A percentile compares a stretch with the other conserved stretches of the same genome.
Conservation (phyloP, 2,329 filamentous ascomycete species). For the Fusarium xylarioides region DNA sequence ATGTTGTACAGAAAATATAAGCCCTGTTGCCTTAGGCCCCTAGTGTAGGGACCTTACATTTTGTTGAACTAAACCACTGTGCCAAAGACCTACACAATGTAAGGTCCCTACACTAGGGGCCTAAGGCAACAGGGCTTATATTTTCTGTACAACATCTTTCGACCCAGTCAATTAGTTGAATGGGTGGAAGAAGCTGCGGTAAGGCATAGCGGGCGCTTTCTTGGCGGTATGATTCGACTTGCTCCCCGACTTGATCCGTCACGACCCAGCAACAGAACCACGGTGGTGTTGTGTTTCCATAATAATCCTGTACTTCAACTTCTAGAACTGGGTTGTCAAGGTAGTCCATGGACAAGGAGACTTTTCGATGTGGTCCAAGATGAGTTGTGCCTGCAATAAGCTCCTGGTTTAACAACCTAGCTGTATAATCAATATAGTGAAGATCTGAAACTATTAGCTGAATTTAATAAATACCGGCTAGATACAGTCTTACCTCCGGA, state of each 20-base stretch:
- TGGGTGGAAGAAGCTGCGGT: constrained; percentile 35
- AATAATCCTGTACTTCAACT: constrained; percentile 42
- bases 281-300: constrained; percentile 31
- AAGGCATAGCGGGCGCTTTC: constrained; percentile 42
- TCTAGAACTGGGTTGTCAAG: constrained; percentile 37
- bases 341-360: constrained; percentile 42
- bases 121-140: no score
- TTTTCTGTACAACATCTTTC: no score
- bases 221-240: constrained; percentile 40
- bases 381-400: constrained; percentile 43
- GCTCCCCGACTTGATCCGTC: constrained; percentile 40
- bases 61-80: no score
- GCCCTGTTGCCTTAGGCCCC: no score
- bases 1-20: no score
- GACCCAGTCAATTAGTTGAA: constrained; percentile 38
- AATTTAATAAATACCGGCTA: neutral
- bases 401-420: constrained; percentile 40
- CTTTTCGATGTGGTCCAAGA: constrained; percentile 39
- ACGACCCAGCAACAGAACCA: constrained; percentile 45
- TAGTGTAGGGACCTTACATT: no score
- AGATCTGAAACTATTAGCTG: constrained; percentile 32
- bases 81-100: no score
- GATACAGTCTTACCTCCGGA: constrained; percentile 33
- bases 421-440: constrained; percentile 44
- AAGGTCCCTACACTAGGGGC: no score